Evolutionary conservation across 1,284 basidiomycete genomes (phyloP).

Genomic region (Cryptococcus neoformans): DNA sequence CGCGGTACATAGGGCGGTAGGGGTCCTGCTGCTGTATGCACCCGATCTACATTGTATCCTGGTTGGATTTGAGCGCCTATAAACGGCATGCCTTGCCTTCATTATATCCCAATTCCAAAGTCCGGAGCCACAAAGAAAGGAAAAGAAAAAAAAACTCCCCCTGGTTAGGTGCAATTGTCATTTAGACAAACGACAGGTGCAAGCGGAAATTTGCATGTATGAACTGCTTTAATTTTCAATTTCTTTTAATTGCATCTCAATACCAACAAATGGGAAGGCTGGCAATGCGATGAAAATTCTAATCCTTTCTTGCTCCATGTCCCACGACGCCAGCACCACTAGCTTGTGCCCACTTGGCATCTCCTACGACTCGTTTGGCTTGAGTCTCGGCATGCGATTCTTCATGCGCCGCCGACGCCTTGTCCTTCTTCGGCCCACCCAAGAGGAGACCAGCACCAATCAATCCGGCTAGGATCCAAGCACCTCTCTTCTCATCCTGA

Average conservation of each 20-base stretch:
- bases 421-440: slow-evolving; percentile 46
- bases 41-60: no score
- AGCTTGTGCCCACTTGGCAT: slow-evolving; percentile 32
- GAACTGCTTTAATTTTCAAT: not conserved
- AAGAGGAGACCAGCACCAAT: slow-evolving; percentile 57
- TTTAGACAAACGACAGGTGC: no score
- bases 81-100: no score
- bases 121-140: no score
- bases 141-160: no score
- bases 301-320: slow-evolving; percentile 35
- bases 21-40: no score
- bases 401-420: not conserved
- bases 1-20: no score
- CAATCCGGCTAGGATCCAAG: slow-evolving; percentile 58
- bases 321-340: slow-evolving; percentile 39
- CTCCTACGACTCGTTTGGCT: slow-evolving; percentile 19
- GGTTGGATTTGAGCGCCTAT: no score
- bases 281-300: not conserved
- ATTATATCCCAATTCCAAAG: no score
- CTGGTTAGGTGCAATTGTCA: no score
- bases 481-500: slow-evolving; percentile 56
- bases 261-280: not conserved
- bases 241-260: not conserved
- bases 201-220: no score
- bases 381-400: slow-evolving; percentile 1